A percentile compares a stretch with the other conserved stretches of the same genome.
These are phyloP conservation scores for Sporothrix pallida DNA, from an alignment of 2,329 filamentous ascomycete genomes.

Conservation along the genomic window DNA sequence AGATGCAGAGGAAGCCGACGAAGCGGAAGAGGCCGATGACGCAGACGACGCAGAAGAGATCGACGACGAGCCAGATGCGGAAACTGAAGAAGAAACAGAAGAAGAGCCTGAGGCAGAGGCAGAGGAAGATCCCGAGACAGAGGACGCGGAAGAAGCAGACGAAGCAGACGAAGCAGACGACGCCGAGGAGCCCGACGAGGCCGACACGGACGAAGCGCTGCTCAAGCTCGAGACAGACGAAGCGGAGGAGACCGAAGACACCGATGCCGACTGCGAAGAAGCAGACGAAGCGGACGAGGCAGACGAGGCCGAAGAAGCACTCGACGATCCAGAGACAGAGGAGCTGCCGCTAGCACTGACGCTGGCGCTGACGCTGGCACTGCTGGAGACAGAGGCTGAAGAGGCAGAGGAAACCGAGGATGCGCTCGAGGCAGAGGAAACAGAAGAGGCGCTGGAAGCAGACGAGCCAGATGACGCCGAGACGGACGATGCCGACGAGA, in stretches of 20 bases:
- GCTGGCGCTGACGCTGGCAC: not conserved
- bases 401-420: not conserved
- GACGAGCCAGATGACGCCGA: not conserved
- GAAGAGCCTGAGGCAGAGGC: not conserved
- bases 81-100: not conserved
- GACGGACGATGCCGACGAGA: not conserved
- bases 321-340: not conserved
- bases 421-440: not conserved
- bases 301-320: not conserved
- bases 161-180: constrained; percentile 8
- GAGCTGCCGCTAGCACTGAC: not conserved
- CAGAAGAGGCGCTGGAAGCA: not conserved
- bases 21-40: constrained; percentile 2
- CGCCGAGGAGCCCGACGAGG: not conserved
- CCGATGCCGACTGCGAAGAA: not conserved
- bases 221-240: not conserved
- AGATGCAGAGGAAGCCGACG: not conserved
- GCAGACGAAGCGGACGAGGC: not conserved
- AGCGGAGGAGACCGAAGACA: not conserved
- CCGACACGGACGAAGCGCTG: not conserved
- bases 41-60: not conserved
- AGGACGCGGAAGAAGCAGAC: not conserved
- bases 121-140: not conserved
- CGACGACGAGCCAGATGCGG: constrained; percentile 14
- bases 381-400: not conserved